Conservation (phyloP, 805 yeast species). For the Cyberlindnera maclurae region DNA sequence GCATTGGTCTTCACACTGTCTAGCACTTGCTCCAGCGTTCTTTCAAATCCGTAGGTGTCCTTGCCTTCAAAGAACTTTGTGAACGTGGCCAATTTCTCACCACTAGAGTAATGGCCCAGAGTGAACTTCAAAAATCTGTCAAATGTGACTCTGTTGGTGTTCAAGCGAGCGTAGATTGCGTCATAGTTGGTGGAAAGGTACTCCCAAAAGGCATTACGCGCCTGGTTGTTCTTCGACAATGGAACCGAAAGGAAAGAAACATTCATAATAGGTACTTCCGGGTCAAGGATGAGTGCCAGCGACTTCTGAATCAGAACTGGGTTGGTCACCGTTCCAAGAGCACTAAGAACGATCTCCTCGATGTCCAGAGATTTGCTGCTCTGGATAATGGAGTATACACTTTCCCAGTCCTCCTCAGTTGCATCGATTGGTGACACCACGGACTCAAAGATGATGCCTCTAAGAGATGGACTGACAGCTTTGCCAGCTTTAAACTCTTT, state of each 20-base stretch:
- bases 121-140: constrained; percentile 63
- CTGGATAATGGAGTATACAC: constrained; percentile 50
- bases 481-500: constrained; percentile 41
- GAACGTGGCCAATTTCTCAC: constrained; percentile 42
- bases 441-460: constrained; percentile 59
- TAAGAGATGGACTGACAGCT: constrained; percentile 60
- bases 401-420: constrained; percentile 52
- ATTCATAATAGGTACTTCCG: constrained; percentile 61
- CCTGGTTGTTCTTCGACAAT: constrained; percentile 50
- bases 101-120: constrained; percentile 51
- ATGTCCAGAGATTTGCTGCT: constrained; percentile 57
- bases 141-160: constrained; percentile 73
- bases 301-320: constrained; percentile 46
- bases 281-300: constrained; percentile 44
- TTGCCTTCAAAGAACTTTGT: constrained; percentile 41
- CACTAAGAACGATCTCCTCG: constrained; percentile 56
- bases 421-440: constrained; percentile 57
- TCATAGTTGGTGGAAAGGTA: constrained; percentile 75
- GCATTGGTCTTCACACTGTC: constrained; percentile 51
- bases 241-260: constrained; percentile 69
- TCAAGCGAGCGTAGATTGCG: constrained; percentile 52
- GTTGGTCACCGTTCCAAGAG: constrained; percentile 57
- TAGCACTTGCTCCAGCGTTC: constrained; percentile 54
- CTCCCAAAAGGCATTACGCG: constrained; percentile 59
- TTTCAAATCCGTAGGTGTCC: constrained; percentile 55